phyloP scores from a whole-genome alignment of 106 monocot genomes.

The Vanilla planifolia region DNA sequence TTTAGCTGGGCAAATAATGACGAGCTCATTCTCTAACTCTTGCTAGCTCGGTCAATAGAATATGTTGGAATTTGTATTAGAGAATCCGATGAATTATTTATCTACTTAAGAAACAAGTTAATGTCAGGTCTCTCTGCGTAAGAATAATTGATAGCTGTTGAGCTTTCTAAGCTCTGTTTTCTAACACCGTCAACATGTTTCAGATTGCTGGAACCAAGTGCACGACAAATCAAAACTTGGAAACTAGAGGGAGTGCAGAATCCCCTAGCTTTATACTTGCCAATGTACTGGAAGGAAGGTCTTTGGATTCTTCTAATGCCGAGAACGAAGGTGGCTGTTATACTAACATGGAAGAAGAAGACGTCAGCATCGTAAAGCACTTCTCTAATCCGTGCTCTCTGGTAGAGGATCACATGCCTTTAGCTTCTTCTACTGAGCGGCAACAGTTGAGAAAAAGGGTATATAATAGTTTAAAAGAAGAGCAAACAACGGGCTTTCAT shows the following conservation, averaged over 20 bases:
- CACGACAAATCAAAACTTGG: neutral
- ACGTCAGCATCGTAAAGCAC: neutral
- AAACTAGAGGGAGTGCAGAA: neutral
- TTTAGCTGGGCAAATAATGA: too few relatives aligned
- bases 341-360: neutral
- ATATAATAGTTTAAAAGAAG: neutral
- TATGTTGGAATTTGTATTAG: too few relatives aligned
- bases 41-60: too few relatives aligned
- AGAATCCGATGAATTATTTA: too few relatives aligned
- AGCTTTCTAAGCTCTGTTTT: neutral
- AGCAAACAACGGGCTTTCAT: neutral
- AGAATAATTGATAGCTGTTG: neutral
- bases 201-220: neutral
- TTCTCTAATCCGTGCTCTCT: too few relatives aligned
- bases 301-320: neutral
- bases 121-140: too few relatives aligned
- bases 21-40: too few relatives aligned
- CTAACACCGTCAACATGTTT: neutral
- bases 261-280: neutral
- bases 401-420: conserved; percentile 1
- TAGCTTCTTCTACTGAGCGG: neutral
- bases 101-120: too few relatives aligned
- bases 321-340: neutral
- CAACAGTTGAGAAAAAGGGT: neutral
- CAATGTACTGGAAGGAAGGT: neutral